Evolutionary conservation across 2,329 filamentous ascomycete species (phyloP).

Genomic region (Talaromyces albobiverticillius): DNA sequence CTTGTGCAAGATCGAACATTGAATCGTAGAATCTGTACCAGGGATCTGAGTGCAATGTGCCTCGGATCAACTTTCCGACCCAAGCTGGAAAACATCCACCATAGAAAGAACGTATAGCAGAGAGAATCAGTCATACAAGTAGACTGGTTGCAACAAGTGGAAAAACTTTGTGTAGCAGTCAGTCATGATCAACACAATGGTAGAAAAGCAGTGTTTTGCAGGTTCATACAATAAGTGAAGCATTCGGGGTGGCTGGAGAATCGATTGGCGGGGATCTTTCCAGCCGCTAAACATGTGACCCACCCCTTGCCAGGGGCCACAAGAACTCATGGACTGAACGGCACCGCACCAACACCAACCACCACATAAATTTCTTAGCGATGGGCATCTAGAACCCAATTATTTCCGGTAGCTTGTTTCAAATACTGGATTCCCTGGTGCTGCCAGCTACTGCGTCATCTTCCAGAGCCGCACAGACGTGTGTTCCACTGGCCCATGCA

Average conservation of each 20-base stretch:
- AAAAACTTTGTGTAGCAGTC: too few species aligned
- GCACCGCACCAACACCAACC: not conserved
- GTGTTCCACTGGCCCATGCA: constrained; percentile 17
- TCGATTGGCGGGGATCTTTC: constrained; percentile 7
- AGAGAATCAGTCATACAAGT: too few species aligned
- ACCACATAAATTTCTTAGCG: not conserved
- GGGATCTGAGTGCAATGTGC: too few species aligned
- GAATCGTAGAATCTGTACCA: too few species aligned
- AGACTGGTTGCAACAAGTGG: too few species aligned
- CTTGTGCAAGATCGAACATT: too few species aligned
- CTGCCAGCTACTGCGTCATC: not conserved
- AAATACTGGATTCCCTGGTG: not conserved
- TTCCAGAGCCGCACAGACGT: constrained; percentile 1
- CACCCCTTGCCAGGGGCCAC: constrained; percentile 14
- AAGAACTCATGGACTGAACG: not conserved
- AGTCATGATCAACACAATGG: too few species aligned
- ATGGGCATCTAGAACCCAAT: not conserved
- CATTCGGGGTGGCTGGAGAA: not conserved
- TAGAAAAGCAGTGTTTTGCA: too few species aligned
- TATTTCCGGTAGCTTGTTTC: constrained; percentile 2
- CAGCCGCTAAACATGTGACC: constrained; percentile 13
- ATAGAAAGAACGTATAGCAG: too few species aligned
- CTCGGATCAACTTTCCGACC: too few species aligned
- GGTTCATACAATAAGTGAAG: too few species aligned
- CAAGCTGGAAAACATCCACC: too few species aligned